These are phyloP conservation scores for Candida sp. DNA, from an alignment of 1,139 yeast genomes.

Conservation along the genomic window DNA sequence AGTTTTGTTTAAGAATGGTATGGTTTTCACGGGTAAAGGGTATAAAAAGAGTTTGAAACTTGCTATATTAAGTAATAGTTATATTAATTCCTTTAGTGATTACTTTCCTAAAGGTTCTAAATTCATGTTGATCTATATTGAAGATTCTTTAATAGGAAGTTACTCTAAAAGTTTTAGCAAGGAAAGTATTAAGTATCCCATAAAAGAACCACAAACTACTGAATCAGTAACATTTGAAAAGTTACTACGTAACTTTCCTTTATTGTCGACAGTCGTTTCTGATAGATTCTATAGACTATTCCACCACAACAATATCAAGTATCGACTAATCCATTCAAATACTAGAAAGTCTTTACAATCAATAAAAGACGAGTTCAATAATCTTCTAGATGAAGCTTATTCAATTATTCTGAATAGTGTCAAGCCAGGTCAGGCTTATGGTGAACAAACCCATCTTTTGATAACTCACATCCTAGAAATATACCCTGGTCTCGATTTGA, in stretches of 20 bases:
- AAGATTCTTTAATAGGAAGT: slow-evolving; percentile 46
- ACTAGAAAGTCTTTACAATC: slow-evolving; percentile 24
- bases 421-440: slow-evolving; percentile 30
- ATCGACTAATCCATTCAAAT: slow-evolving; percentile 26
- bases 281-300: slow-evolving; percentile 42
- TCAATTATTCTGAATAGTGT: slow-evolving; percentile 40
- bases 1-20: slow-evolving; percentile 53
- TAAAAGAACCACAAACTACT: too few relatives aligned
- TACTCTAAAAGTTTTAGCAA: neutral
- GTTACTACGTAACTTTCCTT: slow-evolving; percentile 44
- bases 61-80: slow-evolving; percentile 39
- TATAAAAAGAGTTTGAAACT: slow-evolving; percentile 48
- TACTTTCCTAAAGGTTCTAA: slow-evolving; percentile 47
- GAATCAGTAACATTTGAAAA: slow-evolving; percentile 35
- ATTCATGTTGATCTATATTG: slow-evolving; percentile 52
- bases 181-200: too few relatives aligned
- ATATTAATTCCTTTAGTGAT: slow-evolving; percentile 43
- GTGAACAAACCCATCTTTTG: slow-evolving; percentile 32
- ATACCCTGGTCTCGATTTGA: slow-evolving; percentile 51
- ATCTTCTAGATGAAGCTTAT: slow-evolving; percentile 35
- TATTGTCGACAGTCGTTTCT: slow-evolving; percentile 44
- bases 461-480: slow-evolving; percentile 26
- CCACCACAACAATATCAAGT: slow-evolving; percentile 41
- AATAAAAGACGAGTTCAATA: slow-evolving; percentile 30
- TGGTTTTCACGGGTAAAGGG: slow-evolving; percentile 54